Percentiles rank a stretch among this genome's conserved stretches.
phyloP scores from a whole-genome alignment of 257 asterid genomes.

The Linderniella brevidens region DNA sequence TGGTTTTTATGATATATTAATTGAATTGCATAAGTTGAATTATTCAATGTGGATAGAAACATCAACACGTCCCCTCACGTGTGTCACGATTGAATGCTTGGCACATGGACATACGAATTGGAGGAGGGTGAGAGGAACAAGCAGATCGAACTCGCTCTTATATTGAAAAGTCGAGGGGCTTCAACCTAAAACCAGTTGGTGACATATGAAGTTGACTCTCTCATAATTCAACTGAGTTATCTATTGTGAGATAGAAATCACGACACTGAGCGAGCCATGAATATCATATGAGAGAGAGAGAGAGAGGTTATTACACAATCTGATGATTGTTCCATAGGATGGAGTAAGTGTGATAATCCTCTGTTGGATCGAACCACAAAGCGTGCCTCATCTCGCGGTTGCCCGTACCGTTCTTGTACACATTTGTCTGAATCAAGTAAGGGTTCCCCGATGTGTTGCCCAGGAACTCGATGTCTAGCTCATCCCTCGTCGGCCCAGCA shows the following conservation, averaged over 20 bases:
- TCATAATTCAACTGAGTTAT: no score
- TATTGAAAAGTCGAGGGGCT: no score
- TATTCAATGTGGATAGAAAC: no score
- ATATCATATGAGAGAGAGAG: background rate
- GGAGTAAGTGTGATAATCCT: slow-evolving; percentile 65
- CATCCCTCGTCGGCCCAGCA: slow-evolving; percentile 79
- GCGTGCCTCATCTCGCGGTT: slow-evolving; percentile 78
- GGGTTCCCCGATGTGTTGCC: slow-evolving; percentile 91
- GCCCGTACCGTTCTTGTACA: slow-evolving; percentile 91
- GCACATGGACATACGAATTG: no score
- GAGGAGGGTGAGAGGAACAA: no score
- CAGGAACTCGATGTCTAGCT: slow-evolving; percentile 85
- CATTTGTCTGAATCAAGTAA: slow-evolving; percentile 67
- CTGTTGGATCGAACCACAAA: slow-evolving; percentile 86
- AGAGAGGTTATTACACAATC: slow-evolving; percentile 34
- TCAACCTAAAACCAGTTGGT: no score
- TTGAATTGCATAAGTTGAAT: no score
- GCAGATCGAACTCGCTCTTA: no score
- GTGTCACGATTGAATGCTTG: no score
- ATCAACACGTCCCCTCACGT: no score
- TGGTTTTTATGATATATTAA: no score
- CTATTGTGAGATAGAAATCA: background rate
- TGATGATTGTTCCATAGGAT: slow-evolving; percentile 76
- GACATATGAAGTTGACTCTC: no score
- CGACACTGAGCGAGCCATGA: background rate